These are phyloP conservation scores for Cystobasidium ongulense DNA, from an alignment of 768 basidiomycete genomes.

Conservation along the genomic window DNA sequence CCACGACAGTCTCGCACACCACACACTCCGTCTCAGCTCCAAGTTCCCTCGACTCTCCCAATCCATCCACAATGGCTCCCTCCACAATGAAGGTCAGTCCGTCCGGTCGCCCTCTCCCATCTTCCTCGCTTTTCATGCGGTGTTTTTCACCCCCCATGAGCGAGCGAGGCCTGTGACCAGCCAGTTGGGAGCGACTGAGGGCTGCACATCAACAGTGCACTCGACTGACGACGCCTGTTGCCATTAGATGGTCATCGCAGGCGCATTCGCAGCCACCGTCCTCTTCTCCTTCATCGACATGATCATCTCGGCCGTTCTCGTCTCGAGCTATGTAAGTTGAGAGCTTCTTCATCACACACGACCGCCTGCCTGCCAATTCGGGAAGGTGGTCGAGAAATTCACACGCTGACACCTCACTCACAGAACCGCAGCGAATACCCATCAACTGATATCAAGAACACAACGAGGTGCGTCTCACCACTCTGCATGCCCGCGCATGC, in stretches of 20 bases:
- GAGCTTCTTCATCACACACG: background rate
- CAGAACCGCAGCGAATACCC: conserved; percentile 26
- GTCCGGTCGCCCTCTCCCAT: background rate
- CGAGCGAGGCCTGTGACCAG: background rate
- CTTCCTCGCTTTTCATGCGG: background rate
- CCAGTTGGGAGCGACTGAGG: background rate
- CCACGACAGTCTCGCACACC: no score
- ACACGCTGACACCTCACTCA: background rate
- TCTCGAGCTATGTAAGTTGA: conserved; percentile 22
- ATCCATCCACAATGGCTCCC: background rate
- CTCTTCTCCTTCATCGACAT: conserved; percentile 33
- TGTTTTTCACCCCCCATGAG: background rate
- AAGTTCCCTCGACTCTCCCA: no score
- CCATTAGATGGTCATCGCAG: conserved; percentile 3
- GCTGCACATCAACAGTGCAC: background rate
- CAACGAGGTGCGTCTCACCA: background rate
- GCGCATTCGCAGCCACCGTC: conserved; percentile 17
- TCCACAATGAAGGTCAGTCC: conserved; percentile 13
- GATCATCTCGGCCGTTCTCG: conserved; percentile 33
- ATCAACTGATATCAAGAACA: conserved; percentile 20
- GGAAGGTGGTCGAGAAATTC: background rate
- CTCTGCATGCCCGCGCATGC: background rate
- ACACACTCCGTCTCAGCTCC: no score
- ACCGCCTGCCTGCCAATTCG: conserved; percentile 7
- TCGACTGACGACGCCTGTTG: background rate